These are phyloP conservation scores for Themeda triandra DNA, from an alignment of 176 grass and related monocot genomes.

Conservation along the genomic window DNA sequence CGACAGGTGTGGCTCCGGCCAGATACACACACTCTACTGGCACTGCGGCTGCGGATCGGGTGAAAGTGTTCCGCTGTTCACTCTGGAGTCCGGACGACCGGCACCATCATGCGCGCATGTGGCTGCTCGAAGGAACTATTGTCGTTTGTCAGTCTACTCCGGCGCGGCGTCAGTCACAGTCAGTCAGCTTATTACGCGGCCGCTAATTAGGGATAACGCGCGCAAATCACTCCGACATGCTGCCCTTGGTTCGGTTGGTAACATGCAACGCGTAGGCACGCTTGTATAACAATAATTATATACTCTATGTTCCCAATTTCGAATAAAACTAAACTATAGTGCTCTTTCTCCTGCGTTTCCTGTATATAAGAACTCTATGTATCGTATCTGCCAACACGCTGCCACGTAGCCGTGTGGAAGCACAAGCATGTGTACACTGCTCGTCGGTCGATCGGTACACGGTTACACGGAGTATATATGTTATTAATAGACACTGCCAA, in stretches of 20 bases:
- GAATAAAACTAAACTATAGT: too few relatives aligned
- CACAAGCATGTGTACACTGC: too few relatives aligned
- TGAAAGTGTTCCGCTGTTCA: too few relatives aligned
- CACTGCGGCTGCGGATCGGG: neutral
- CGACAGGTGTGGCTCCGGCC: neutral
- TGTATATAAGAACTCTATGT: too few relatives aligned
- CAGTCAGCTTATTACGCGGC: neutral
- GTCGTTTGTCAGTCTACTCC: neutral
- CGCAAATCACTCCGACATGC: slow-evolving; percentile 3
- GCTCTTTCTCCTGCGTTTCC: too few relatives aligned
- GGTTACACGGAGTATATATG: too few relatives aligned
- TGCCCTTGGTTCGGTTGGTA: neutral
- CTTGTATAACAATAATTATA: too few relatives aligned
- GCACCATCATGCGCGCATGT: neutral
- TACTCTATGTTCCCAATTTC: too few relatives aligned
- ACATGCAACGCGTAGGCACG: too few relatives aligned
- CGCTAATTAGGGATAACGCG: neutral
- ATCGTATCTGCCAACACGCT: too few relatives aligned
- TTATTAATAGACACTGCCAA: too few relatives aligned
- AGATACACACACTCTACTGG: neutral
- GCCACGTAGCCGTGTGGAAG: too few relatives aligned
- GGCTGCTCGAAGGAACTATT: neutral
- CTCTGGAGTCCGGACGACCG: neutral
- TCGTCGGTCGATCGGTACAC: neutral
- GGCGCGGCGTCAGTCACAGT: neutral